Evolutionary conservation across 768 basidiomycete genomes (phyloP).

Genomic region (Mycena latifolia): DNA sequence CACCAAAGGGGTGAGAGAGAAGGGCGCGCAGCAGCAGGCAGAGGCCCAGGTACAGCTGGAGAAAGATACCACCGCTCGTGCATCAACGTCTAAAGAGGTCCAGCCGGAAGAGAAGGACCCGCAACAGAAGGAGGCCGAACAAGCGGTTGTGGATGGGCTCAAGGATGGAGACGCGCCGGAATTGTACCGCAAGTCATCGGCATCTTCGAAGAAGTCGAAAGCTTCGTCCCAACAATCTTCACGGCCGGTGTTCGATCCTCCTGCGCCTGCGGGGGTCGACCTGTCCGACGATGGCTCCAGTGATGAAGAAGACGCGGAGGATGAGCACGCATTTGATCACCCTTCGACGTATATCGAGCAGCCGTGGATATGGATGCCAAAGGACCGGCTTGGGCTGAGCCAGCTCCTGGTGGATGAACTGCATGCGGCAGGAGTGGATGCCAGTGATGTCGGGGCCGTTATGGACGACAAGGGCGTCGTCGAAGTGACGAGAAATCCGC

Average conservation of each 20-base stretch:
- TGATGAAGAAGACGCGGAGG: slow-evolving; percentile 42
- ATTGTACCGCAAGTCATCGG: slow-evolving; percentile 31
- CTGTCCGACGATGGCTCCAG: slow-evolving; percentile 46
- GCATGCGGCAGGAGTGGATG: slow-evolving; percentile 52
- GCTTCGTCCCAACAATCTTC: slow-evolving; percentile 16
- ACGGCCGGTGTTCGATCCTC: slow-evolving; percentile 43
- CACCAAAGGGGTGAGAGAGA: slow-evolving; percentile 23
- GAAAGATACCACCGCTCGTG: neutral
- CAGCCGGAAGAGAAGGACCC: slow-evolving; percentile 18
- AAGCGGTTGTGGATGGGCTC: slow-evolving; percentile 29
- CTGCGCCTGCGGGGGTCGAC: slow-evolving; percentile 42
- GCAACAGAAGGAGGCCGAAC: slow-evolving; percentile 27
- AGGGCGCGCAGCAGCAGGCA: slow-evolving; percentile 25
- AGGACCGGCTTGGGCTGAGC: slow-evolving; percentile 57
- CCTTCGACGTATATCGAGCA: slow-evolving; percentile 61
- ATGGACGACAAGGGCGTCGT: slow-evolving; percentile 59
- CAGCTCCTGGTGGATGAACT: slow-evolving; percentile 52
- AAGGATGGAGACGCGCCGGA: slow-evolving; percentile 34
- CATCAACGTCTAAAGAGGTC: neutral
- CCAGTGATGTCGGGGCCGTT: slow-evolving; percentile 58
- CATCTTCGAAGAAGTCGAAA: slow-evolving; percentile 36
- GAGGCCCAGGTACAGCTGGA: slow-evolving; percentile 17
- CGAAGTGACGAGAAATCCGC: slow-evolving; percentile 59
- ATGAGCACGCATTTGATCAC: slow-evolving; percentile 62
- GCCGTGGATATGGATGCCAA: slow-evolving; percentile 61